Conservation (phyloP, 2,329 filamentous ascomycete genomes). For the Phialophora tarda region DNA sequence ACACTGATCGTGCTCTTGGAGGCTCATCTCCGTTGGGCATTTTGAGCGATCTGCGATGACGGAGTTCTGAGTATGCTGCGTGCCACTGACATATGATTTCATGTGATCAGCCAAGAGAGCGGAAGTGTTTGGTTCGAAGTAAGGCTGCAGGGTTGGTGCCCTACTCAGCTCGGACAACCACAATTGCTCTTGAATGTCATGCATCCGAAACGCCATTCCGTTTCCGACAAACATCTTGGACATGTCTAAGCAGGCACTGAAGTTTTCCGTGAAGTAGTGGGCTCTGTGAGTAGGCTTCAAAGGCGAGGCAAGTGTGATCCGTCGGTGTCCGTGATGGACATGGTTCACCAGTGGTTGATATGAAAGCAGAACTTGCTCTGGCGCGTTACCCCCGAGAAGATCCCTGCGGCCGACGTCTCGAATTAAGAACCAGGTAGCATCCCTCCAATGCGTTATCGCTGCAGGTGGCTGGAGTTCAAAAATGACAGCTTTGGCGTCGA, state of each 20-base stretch:
- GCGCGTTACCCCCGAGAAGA: background rate
- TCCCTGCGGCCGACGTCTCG: constrained; percentile 42
- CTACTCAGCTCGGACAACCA: constrained; percentile 37
- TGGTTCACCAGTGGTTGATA: constrained; percentile 22
- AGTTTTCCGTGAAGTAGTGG: constrained; percentile 33
- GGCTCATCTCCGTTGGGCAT: constrained; percentile 57
- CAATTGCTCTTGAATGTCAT: constrained; percentile 41
- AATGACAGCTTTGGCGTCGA: constrained; percentile 52
- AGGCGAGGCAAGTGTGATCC: constrained; percentile 33
- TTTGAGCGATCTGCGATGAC: constrained; percentile 57
- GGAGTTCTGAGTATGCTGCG: constrained; percentile 52
- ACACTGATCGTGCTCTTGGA: constrained; percentile 63
- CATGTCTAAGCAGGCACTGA: constrained; percentile 28
- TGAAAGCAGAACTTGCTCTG: constrained; percentile 16
- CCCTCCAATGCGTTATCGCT: constrained; percentile 56
- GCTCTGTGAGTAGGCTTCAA: constrained; percentile 22
- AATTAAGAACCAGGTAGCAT: constrained; percentile 53
- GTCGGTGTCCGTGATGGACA: constrained; percentile 26
- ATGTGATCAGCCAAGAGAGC: constrained; percentile 11
- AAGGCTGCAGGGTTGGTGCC: constrained; percentile 23
- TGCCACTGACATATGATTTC: constrained; percentile 25
- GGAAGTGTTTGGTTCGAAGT: constrained; percentile 16
- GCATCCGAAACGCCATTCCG: constrained; percentile 51
- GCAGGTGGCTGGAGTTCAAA: constrained; percentile 59
- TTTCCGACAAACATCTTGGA: constrained; percentile 55